These are phyloP conservation scores for Kodamaea ohmeri DNA, from an alignment of 1,139 yeast genomes.

Conservation along the genomic window DNA sequence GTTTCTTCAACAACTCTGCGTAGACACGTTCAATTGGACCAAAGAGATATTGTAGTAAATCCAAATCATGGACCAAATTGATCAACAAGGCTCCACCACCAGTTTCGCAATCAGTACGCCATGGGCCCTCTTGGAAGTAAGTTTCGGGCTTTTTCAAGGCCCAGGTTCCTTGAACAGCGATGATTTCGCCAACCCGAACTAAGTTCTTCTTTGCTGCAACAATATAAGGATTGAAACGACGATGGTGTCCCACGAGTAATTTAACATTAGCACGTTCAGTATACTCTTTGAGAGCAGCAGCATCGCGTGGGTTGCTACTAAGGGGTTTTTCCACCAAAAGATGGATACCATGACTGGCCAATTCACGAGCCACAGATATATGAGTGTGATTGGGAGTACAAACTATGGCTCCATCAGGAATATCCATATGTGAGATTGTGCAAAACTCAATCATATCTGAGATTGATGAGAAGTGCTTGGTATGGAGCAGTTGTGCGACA, in stretches of 20 bases:
- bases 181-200: conserved; percentile 27
- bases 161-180: conserved; percentile 45
- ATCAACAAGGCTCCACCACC: conserved; percentile 44
- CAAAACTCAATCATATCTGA: conserved; percentile 29
- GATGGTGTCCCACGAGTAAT: conserved; percentile 39
- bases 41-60: conserved; percentile 34
- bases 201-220: conserved; percentile 34
- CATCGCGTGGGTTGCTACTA: conserved; percentile 30
- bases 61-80: conserved; percentile 42
- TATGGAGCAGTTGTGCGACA: conserved; percentile 27
- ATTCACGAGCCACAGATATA: conserved; percentile 30
- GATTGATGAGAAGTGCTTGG: conserved; percentile 29
- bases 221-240: conserved; percentile 40
- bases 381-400: conserved; percentile 45
- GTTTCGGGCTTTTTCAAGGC: conserved; percentile 32
- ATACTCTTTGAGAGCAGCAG: conserved; percentile 29
- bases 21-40: conserved; percentile 40
- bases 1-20: conserved; percentile 36
- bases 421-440: conserved; percentile 17
- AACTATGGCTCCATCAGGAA: conserved; percentile 39
- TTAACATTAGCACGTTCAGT: conserved; percentile 23
- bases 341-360: conserved; percentile 34
- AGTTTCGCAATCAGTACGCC: conserved; percentile 32
- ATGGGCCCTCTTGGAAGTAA: conserved; percentile 32
- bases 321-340: conserved; percentile 41